Base-by-base conservation (phyloP, 495 filamentous ascomycete genomes). In the Acidomyces sp. region DNA sequence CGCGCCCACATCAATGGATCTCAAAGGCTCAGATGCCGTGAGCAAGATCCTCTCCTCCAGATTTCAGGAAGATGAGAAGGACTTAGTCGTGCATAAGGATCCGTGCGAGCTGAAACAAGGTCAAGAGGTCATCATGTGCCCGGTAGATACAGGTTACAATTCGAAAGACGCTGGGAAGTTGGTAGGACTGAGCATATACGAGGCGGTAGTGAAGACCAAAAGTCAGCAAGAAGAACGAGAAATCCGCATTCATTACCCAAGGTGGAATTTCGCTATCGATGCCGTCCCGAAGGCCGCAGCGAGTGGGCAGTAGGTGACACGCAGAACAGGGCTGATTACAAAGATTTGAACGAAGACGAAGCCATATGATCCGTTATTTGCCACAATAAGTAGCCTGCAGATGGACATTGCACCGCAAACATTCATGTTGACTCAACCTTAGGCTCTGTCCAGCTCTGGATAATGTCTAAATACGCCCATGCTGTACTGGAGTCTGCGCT, bases 381-480 rank as follows among this genome's bases (percentile, higher is more conserved):
- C n/a, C n/a, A n/a, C n/a, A n/a, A n/a, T n/a, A n/a, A n/a, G n/a
- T n/a, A n/a, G n/a, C n/a, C n/a, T n/a, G n/a, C n/a, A n/a, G n/a
- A n/a, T n/a, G n/a, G n/a, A n/a, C n/a, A n/a, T n/a, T n/a, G n/a
- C n/a, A n/a, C n/a, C n/a, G n/a, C n/a, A n/a, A n/a, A n/a, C n/a
- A n/a, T n/a, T n/a, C n/a, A n/a, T n/a, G n/a, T n/a, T n/a, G n/a
- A n/a, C n/a, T n/a, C n/a, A n/a, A 37, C 4, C 33, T 39, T 40
- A 60, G 38, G 60, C 52, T 35, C 56, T 41, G 46, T 78, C 76
- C 35, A 78, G 52, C 62, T 80, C 77, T 16, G 71, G 61, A 52
- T 80, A 80, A 49, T 78, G 58, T 30, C 77, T 57, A 44, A 70
- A 82, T 18, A 82, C 63, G 30, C 77, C 75, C 43, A 54, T 60